phyloP scores from a whole-genome alignment of 106 monocot genomes.

The Agapanthus africanus region DNA sequence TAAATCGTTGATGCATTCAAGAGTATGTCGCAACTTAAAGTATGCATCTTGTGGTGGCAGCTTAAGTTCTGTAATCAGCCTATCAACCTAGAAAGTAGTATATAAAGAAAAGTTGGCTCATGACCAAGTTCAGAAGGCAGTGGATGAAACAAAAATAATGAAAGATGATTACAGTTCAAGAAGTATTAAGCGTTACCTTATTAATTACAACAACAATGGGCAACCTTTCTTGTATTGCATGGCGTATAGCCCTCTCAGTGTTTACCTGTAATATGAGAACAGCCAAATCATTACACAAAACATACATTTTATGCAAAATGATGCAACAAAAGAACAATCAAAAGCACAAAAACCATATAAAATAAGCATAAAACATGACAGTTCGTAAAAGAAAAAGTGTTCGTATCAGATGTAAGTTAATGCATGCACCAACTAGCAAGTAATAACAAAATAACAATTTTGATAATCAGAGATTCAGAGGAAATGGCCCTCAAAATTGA shows the following conservation, averaged over 20 bases:
- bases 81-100: conserved; percentile 55
- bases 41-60: conserved; percentile 94
- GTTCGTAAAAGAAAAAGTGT: too few relatives aligned
- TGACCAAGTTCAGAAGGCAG: neutral
- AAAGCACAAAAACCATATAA: neutral
- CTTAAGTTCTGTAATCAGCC: conserved; percentile 92
- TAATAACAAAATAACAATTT: too few relatives aligned
- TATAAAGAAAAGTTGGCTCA: neutral
- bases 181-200: conserved; percentile 41
- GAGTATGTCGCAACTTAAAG: conserved; percentile 85
- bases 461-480: too few relatives aligned
- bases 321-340: neutral
- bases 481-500: too few relatives aligned
- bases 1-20: conserved; percentile 83
- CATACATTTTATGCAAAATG: neutral
- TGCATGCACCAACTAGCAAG: too few relatives aligned
- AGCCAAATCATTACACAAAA: neutral
- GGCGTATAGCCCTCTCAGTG: conserved; percentile 97
- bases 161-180: neutral
- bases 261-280: conserved; percentile 54
- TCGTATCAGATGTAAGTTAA: too few relatives aligned
- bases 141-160: conserved; percentile 2
- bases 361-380: neutral
- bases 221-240: conserved; percentile 89
- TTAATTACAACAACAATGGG: conserved; percentile 96